Percentiles rank a stretch among this genome's conserved stretches.
phyloP scores from a whole-genome alignment of 345 rosid genomes.

The Moricandia moricandioides region DNA sequence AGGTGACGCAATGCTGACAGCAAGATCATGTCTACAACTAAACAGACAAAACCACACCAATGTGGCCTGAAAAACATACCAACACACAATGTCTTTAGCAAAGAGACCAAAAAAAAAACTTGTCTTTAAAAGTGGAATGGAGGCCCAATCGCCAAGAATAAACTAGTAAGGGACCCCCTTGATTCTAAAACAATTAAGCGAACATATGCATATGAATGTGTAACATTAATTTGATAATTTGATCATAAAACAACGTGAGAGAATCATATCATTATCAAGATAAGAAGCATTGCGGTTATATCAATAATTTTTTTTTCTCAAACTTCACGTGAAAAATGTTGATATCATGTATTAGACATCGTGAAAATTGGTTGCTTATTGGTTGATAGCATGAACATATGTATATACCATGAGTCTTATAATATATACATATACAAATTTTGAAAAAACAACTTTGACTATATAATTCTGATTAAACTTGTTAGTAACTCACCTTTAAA shows the following conservation, averaged over 20 bases:
- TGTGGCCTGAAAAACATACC: not conserved
- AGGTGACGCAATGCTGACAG: not conserved
- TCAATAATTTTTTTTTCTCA: not conserved
- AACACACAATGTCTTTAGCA: not conserved
- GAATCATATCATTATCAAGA: too few relatives aligned
- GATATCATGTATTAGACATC: constrained; percentile 31
- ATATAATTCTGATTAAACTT: not conserved
- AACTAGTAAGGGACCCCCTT: too few relatives aligned
- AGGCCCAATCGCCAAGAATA: too few relatives aligned
- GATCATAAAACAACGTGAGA: too few relatives aligned
- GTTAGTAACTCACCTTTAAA: not conserved
- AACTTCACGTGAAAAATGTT: too few relatives aligned
- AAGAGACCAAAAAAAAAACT: too few relatives aligned
- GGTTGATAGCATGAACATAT: constrained; percentile 31
- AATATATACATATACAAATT: not conserved
- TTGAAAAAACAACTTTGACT: not conserved
- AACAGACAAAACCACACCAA: not conserved
- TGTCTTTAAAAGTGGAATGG: too few relatives aligned
- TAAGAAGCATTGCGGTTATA: not conserved
- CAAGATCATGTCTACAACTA: not conserved
- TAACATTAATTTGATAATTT: too few relatives aligned
- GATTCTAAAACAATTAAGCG: too few relatives aligned
- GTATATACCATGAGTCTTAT: not conserved
- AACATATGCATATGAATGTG: too few relatives aligned
- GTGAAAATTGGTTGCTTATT: constrained; percentile 26